Evolutionary conservation across 2,329 filamentous ascomycete species (phyloP).

Genomic region (Keithomyces neogunnii): DNA sequence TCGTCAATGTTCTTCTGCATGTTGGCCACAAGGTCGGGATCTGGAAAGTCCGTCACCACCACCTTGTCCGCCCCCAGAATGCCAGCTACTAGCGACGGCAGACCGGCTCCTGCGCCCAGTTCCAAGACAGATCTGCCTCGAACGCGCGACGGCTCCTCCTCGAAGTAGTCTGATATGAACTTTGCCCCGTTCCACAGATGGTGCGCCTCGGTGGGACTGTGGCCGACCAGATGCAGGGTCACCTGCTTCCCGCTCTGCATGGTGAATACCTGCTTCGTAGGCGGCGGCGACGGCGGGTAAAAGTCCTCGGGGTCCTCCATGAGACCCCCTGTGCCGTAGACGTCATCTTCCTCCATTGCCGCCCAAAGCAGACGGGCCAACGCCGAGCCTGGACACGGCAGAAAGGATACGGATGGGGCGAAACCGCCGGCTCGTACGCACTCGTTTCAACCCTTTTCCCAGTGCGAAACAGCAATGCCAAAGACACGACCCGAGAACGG

Average conservation of each 20-base stretch:
- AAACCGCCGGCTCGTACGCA: too few species aligned
- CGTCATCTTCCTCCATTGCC: slow-evolving; percentile 19
- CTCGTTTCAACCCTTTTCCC: not conserved
- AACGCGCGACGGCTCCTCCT: slow-evolving; percentile 59
- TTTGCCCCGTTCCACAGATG: slow-evolving; percentile 86
- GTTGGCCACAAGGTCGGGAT: slow-evolving; percentile 72
- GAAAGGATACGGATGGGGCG: too few species aligned
- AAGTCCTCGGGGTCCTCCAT: slow-evolving; percentile 78
- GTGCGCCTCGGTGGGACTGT: slow-evolving; percentile 84
- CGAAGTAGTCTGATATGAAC: slow-evolving; percentile 69
- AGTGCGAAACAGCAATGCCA: too few species aligned
- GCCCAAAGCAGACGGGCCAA: not conserved
- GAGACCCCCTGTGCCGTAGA: slow-evolving; percentile 39
- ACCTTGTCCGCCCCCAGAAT: slow-evolving; percentile 61
- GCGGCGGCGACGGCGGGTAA: slow-evolving; percentile 68
- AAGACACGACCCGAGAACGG: too few species aligned
- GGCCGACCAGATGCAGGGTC: slow-evolving; percentile 71
- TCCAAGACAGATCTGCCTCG: slow-evolving; percentile 67
- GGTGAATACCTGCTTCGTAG: slow-evolving; percentile 64
- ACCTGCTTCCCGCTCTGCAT: slow-evolving; percentile 58
- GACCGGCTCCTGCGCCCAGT: slow-evolving; percentile 78
- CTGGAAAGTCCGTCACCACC: slow-evolving; percentile 84
- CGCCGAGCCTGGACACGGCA: not conserved
- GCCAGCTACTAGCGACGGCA: slow-evolving; percentile 72
- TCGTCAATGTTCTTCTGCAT: slow-evolving; percentile 67